Evolutionary conservation across 192 early-diverging fungal genomes (phyloP), one percentile per base, ranked within the genome.

Genomic region (Backusella psychrophila): DNA sequence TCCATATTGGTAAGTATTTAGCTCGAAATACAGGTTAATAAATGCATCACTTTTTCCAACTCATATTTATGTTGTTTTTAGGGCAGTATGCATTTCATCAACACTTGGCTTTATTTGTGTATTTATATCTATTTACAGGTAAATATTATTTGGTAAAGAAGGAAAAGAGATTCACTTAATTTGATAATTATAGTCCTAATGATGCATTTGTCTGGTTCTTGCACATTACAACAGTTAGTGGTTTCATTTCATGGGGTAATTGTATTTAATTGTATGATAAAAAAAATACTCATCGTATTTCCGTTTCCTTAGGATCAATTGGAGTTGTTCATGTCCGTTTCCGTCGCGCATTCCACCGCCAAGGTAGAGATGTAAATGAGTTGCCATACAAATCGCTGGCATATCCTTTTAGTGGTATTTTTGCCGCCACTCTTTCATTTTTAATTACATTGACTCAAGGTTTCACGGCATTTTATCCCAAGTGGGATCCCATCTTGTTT

Each of bases 191-290:
- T 59, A 86, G 84, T 29, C 75, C 82, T 15, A 75, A 71, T 23
- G 77, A 52, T 11, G 73, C 85, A 59, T 96, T 94, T 70, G 78
- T 77, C 12, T 91, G 88, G 80, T 77, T 91, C 34, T 72, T 91
- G 46, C 85, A 84, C 46, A 77, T 91, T 7, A 85, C 90, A 34
- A 89, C 93, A 0, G 88, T 95, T 15, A 85, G 91, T 5, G 92
- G 93, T 17, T 93, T 96, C 74, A 82, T 91, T 12, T 91, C 90
- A 75, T 95, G 95, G 95, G 41, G 91, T 23, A 92, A 92, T 70
- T 49, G 0, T 17, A 44, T 49, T 19, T n/a, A 49, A 49, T 19
- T 19, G 15, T 12, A 15, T 39, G 38, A 39, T 44, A 44, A 44
- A 44, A 44, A 14, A 12, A 15, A 44, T 19, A 49, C 6, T 49